Evolutionary conservation across 148 eudicot genomes (phyloP).

Genomic region (Rhododendron ferrugineum): DNA sequence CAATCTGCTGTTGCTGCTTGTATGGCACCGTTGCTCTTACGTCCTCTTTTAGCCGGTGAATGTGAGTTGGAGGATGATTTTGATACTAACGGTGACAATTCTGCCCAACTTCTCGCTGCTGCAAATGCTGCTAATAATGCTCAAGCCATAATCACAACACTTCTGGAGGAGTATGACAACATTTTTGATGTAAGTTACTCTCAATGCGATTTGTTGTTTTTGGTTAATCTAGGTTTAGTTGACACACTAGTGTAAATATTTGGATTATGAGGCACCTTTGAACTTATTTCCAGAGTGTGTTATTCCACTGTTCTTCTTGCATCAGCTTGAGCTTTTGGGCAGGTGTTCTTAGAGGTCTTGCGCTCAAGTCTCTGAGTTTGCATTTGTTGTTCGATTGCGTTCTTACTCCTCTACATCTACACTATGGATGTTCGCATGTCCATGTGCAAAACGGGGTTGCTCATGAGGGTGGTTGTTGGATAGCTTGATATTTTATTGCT

Average conservation of each 20-base stretch:
- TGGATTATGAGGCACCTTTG: not conserved
- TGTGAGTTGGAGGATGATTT: constrained; percentile 94
- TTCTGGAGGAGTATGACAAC: constrained; percentile 71
- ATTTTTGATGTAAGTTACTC: constrained; percentile 72
- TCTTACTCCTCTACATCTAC: not conserved
- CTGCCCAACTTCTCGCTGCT: constrained; percentile 97
- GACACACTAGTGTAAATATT: not conserved
- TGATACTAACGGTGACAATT: constrained; percentile 72
- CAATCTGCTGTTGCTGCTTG: constrained; percentile 98
- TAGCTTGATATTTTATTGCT: not conserved
- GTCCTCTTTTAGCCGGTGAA: constrained; percentile 97
- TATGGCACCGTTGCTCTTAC: constrained; percentile 98
- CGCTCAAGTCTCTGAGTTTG: not conserved
- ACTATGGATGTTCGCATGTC: not conserved
- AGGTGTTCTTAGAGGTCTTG: not conserved
- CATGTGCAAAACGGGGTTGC: not conserved
- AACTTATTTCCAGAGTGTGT: not conserved
- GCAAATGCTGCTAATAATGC: constrained; percentile 99
- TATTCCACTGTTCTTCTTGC: not conserved
- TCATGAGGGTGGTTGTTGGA: not conserved
- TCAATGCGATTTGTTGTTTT: not conserved
- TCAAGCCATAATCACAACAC: constrained; percentile 79
- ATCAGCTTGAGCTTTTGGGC: not conserved
- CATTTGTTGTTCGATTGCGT: not conserved
- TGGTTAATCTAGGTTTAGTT: not conserved